Conservation (phyloP, 495 filamentous ascomycete species). For the Xylaria flabelliformis region DNA sequence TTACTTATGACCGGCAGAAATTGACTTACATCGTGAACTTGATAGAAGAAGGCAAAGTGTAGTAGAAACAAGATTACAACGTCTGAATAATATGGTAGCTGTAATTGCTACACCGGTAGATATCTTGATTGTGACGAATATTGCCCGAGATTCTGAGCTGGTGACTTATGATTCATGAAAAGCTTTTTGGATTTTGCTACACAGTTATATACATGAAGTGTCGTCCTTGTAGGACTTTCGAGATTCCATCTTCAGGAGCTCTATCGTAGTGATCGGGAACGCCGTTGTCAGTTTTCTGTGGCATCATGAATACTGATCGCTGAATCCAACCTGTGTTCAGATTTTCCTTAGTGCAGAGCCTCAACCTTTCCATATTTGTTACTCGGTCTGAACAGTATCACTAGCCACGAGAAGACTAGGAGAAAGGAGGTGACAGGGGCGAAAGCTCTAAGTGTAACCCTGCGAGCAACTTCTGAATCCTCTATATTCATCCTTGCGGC, state of each 20-base stretch:
- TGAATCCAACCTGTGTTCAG: not conserved
- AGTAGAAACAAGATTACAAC: not conserved
- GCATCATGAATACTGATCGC: not conserved
- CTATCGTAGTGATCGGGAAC: not conserved
- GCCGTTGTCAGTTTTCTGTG: conserved; percentile 2
- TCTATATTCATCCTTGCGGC: not conserved
- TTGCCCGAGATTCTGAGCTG: not conserved
- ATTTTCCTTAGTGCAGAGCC: conserved; percentile 10
- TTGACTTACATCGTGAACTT: conserved; percentile 12
- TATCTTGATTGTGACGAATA: not conserved
- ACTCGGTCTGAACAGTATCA: not conserved
- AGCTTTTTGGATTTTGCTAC: not conserved
- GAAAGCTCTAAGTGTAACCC: not conserved
- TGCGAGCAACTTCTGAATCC: not conserved
- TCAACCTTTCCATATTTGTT: not conserved
- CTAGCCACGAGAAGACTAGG: not conserved
- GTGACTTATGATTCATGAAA: not conserved
- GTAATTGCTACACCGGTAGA: not conserved
- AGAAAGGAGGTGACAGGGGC: not conserved
- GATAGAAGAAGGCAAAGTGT: not conserved
- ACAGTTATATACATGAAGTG: not conserved
- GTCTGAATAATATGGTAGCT: not conserved
- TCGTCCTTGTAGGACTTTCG: not conserved
- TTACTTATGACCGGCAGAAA: not conserved
- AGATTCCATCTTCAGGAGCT: not conserved